Percentiles rank a stretch among this genome's conserved stretches.
Evolutionary conservation across 2,329 filamentous ascomycete species (phyloP).

Genomic region (Talaromyces verruculosus): DNA sequence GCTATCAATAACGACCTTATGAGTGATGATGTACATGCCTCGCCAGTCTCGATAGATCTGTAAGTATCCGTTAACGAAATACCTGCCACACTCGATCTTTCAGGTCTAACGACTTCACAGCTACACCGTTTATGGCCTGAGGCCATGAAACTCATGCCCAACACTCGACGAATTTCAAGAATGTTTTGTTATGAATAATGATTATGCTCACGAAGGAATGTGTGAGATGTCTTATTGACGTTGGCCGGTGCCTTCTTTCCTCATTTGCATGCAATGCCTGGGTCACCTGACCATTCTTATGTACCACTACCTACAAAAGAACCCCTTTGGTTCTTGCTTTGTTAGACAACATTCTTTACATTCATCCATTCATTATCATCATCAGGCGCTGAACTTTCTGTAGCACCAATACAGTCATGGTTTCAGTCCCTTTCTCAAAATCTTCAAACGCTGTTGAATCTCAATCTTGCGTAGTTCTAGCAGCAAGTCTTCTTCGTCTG

Average conservation of each 20-base stretch:
- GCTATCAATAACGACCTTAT: neutral
- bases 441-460: conserved; percentile 37
- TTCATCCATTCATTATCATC: neutral
- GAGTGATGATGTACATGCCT: neutral
- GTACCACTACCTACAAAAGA: neutral
- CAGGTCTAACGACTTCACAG: neutral
- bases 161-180: neutral
- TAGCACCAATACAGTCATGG: neutral
- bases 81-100: too few relatives aligned
- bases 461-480: conserved; percentile 38
- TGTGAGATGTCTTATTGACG: conserved; percentile 1
- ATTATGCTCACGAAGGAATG: conserved; percentile 1
- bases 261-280: neutral
- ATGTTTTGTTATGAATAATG: neutral
- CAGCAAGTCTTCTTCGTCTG: conserved; percentile 38
- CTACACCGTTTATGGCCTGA: conserved; percentile 23
- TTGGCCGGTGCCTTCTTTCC: neutral
- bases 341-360: neutral
- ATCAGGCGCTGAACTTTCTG: neutral
- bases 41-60: conserved; percentile 7
- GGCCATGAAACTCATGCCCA: conserved; percentile 14
- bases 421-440: conserved; percentile 23
- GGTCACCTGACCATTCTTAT: conserved; percentile 5
- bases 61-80: neutral
- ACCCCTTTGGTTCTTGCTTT: neutral